These are phyloP conservation scores for Moricandia moricandioides DNA, from an alignment of 345 rosid genomes.

Conservation along the genomic window DNA sequence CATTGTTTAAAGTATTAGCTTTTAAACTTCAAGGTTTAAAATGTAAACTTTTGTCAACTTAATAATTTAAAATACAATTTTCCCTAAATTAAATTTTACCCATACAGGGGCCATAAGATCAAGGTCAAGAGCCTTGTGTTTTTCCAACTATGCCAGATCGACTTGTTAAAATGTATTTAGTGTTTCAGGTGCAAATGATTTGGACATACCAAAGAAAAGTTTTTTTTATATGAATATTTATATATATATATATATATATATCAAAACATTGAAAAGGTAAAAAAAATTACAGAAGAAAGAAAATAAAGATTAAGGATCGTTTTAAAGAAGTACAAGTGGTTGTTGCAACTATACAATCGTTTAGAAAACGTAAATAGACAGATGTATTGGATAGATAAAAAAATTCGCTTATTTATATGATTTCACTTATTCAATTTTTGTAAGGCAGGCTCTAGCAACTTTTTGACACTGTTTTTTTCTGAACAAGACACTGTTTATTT, in stretches of 20 bases:
- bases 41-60: no score
- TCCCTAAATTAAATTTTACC: not conserved
- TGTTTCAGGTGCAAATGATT: not conserved
- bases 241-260: no score
- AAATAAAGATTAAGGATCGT: not conserved
- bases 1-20: no score
- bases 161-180: not conserved
- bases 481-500: not conserved
- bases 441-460: not conserved
- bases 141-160: not conserved
- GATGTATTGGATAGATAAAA: not conserved
- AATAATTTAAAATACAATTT: no score
- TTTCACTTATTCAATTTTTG: not conserved
- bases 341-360: not conserved
- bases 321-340: not conserved
- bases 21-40: no score
- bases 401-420: not conserved
- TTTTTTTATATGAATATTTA: no score
- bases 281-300: not conserved
- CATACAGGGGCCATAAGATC: not conserved
- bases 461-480: no score
- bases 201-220: not conserved
- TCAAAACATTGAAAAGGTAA: not conserved
- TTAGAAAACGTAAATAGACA: not conserved
- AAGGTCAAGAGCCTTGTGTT: not conserved